Base-by-base conservation (phyloP, 2,329 filamentous ascomycete species). In the Bipolaris bicolor region DNA sequence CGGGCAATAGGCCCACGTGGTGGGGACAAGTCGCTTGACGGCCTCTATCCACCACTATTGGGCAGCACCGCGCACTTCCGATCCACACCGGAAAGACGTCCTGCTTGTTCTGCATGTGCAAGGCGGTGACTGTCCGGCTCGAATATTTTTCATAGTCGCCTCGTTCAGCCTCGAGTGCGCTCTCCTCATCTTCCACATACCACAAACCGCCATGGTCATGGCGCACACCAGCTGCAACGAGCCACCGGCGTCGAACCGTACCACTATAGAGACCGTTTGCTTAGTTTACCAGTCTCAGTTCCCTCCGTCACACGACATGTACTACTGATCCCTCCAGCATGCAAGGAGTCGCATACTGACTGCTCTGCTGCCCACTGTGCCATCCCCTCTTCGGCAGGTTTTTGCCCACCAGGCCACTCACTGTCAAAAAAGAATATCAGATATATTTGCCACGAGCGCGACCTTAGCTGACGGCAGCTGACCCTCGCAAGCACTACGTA, bases 331-430 rank as follows among this genome's bases (percentile, higher is more conserved):
- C 65, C 63, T 65, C 64, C 69, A 75, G 70, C 66, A 77, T 77
- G 74, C 73, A 71, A 59, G 64, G 63, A 68, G 69, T 71, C 66
- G 66, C 65, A 70, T 68, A 64, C 61, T 72, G 72, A 64, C 61
- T 72, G 72, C 69, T 61, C 64, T 47, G 61, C 66, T 49, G 31
- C 62, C 58, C 47, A 70, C 63, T 61, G 61, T 67, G 59, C 52
- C 49, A 59, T 60, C 39, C 58, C 62, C 43, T 65, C 62, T 59
- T 60, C 64, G 57, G 64, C 62, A 44, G 54, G 37, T 55, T 41
- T 58, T 55, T 64, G 62, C 58, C 51, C 64, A 55, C 64, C 55
- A 55, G 61, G 57, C 52, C 64, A 62, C 52, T 61, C 64, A 62
- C 52, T 61, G 58, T 46, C 66, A 60, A 55, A 66, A 70, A 60